These are phyloP conservation scores for Polychytrium aggregatum DNA, from an alignment of 192 early-diverging fungal genomes.

Conservation along the genomic window DNA sequence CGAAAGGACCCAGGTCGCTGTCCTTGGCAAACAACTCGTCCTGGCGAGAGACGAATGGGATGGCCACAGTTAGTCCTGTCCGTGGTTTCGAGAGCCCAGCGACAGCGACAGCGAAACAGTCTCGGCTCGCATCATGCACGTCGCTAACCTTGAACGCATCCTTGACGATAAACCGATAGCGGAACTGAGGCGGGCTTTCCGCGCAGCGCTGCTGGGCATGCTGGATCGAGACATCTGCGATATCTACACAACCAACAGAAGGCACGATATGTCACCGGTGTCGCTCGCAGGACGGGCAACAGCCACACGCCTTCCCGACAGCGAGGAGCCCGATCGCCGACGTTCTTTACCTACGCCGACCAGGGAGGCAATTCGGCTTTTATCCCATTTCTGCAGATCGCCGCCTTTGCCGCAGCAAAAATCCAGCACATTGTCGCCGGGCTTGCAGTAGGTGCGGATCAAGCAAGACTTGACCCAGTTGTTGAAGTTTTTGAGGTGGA, in stretches of 20 bases:
- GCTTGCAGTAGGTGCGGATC: slow-evolving; percentile 53
- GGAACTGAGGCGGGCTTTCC: slow-evolving; percentile 42
- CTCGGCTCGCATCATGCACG: too few species aligned
- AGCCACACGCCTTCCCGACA: background rate
- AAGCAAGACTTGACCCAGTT: slow-evolving; percentile 94
- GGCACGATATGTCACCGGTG: slow-evolving; percentile 1
- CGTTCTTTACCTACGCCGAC: slow-evolving; percentile 61
- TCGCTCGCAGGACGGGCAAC: too few species aligned
- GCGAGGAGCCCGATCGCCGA: background rate
- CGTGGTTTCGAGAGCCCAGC: background rate
- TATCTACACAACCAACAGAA: slow-evolving; percentile 44
- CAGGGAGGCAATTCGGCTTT: slow-evolving; percentile 59
- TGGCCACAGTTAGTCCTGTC: background rate
- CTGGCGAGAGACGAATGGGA: background rate
- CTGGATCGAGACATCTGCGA: slow-evolving; percentile 72
- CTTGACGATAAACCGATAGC: slow-evolving; percentile 65
- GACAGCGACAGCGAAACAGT: background rate
- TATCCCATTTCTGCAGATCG: slow-evolving; percentile 34
- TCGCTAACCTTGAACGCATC: slow-evolving; percentile 72
- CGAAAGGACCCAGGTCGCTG: too few species aligned
- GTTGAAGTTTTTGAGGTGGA: slow-evolving; percentile 83
- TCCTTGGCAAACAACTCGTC: slow-evolving; percentile 1
- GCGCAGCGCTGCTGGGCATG: slow-evolving; percentile 68
- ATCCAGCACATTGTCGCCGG: slow-evolving; percentile 59
- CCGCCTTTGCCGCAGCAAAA: slow-evolving; percentile 80